Percentiles rank a stretch among this genome's conserved stretches.
Conservation (phyloP, 1,284 basidiomycete genomes). For the Heimioporus punctisporus region DNA sequence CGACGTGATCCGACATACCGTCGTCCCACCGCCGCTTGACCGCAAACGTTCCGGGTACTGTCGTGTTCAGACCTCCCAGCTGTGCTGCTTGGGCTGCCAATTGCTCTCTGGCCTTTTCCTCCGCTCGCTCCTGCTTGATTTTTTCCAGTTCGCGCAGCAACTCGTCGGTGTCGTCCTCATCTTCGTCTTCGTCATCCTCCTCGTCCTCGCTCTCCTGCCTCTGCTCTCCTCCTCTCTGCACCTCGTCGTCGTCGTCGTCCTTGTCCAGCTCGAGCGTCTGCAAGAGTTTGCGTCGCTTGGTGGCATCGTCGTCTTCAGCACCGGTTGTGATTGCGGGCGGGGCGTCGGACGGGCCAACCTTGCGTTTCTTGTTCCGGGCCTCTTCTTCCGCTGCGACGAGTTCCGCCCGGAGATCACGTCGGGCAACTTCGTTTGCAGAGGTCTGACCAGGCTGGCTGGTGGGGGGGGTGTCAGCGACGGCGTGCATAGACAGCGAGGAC, state of each 20-base stretch:
- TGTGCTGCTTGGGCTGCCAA: constrained; percentile 73
- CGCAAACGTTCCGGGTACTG: constrained; percentile 81
- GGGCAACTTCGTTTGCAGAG: constrained; percentile 70
- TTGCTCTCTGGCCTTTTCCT: constrained; percentile 85
- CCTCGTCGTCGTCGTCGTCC: constrained; percentile 69
- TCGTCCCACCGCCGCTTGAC: constrained; percentile 97
- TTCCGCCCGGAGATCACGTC: constrained; percentile 82
- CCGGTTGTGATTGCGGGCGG: constrained; percentile 38
- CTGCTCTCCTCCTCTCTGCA: constrained; percentile 32
- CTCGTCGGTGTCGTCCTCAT: constrained; percentile 90
- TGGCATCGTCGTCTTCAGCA: constrained; percentile 62
- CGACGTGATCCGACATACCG: constrained; percentile 46
- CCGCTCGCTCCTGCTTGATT: constrained; percentile 93
- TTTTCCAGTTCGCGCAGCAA: constrained; percentile 93
- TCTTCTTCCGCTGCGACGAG: constrained; percentile 82
- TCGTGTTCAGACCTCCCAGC: constrained; percentile 75
- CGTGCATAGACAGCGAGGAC: constrained; percentile 10
- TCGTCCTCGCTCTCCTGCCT: constrained; percentile 35
- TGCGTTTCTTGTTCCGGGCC: constrained; percentile 86
- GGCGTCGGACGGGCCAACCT: constrained; percentile 70
- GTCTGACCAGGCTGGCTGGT: constrained; percentile 87
- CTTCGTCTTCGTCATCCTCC: constrained; percentile 48
- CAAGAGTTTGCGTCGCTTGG: constrained; percentile 79
- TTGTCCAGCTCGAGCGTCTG: constrained; percentile 85
- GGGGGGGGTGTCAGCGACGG: neutral